Evolutionary conservation across 257 asterid genomes (phyloP), one percentile per base, ranked within the genome.

Genomic region (Marsdenia floribunda): DNA sequence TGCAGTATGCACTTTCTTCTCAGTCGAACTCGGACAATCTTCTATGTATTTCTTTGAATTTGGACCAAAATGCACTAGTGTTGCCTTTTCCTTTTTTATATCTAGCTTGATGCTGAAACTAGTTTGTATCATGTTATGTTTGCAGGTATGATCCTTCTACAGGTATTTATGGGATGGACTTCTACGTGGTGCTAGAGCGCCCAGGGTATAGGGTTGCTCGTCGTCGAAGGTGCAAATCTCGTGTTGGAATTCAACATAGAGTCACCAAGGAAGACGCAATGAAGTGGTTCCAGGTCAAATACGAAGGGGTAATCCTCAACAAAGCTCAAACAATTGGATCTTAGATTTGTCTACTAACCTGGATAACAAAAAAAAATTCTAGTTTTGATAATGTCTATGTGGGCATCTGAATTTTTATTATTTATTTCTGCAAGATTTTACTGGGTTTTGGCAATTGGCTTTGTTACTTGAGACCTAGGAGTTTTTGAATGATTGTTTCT

Each of bases 211-310:
- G 85, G 64, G 88, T 84, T 26, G 86, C 84, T n/a, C 83, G 86
- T 21, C 85, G 86, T 24, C 80, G 88, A 3, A 71, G 88, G 75
- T 84, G 88, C 86, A 84, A 84, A 76, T 50, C 88, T 52, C 88
- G 88, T 49, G 88, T 84, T 54, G 88, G 88, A 66, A 84, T 84
- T 75, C 86, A 81, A n/a, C 88, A 81, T 52, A 71, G 85, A 50
- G 88, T 84, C 38, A 84, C 88, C 9, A 84, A 84, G 75, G 88
- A 84, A 1, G 86, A 82, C 11, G 81, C 86, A 16, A 82, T 82
- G 86, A 82, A 82, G 81, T 82, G 86, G 86, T 84, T 84, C 81
- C 88, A 84, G 76, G 84, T 81, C 76, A 84, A 84, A 58, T 84
- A 84, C 47, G 88, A 84, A 50, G 88, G 88, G 29, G 88, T 84